Evolutionary conservation across 345 rosid genomes (phyloP).

Genomic region (Populus davidiana): DNA sequence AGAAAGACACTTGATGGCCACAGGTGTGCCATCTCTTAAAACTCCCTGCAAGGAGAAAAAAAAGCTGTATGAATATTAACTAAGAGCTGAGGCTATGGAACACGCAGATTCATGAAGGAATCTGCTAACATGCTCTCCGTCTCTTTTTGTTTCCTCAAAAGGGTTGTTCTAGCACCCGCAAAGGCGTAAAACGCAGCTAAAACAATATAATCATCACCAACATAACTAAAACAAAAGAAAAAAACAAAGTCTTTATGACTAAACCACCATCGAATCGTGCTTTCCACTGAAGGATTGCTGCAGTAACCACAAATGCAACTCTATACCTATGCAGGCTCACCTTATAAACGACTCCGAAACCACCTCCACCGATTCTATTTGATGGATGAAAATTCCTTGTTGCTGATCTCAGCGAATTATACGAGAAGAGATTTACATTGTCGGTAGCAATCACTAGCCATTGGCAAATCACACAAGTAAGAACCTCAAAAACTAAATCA

Average conservation of each 20-base stretch:
- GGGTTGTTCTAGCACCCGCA: neutral
- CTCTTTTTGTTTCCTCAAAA: neutral
- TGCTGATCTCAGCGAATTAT: constrained; percentile 72
- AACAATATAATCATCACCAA: neutral
- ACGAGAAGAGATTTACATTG: constrained; percentile 72
- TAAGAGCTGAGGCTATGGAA: neutral
- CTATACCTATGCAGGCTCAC: constrained; percentile 34
- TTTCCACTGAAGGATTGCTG: neutral
- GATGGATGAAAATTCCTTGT: constrained; percentile 63
- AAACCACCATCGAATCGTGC: neutral
- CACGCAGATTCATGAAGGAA: neutral
- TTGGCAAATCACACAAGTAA: constrained; percentile 19
- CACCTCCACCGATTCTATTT: constrained; percentile 71
- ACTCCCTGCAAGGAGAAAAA: constrained; percentile 43
- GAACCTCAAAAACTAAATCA: constrained; percentile 7
- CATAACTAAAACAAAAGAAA: neutral
- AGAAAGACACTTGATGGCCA: constrained; percentile 58
- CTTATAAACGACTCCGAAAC: constrained; percentile 85
- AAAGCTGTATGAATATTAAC: neutral
- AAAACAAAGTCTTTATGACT: neutral
- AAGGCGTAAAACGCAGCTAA: neutral
- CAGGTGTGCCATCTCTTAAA: constrained; percentile 52
- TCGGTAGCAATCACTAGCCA: constrained; percentile 53
- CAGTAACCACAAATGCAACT: neutral
- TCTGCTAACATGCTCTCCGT: neutral